These are phyloP conservation scores for Panaeolus cyanescens DNA, from an alignment of 768 basidiomycete genomes.

Conservation along the genomic window DNA sequence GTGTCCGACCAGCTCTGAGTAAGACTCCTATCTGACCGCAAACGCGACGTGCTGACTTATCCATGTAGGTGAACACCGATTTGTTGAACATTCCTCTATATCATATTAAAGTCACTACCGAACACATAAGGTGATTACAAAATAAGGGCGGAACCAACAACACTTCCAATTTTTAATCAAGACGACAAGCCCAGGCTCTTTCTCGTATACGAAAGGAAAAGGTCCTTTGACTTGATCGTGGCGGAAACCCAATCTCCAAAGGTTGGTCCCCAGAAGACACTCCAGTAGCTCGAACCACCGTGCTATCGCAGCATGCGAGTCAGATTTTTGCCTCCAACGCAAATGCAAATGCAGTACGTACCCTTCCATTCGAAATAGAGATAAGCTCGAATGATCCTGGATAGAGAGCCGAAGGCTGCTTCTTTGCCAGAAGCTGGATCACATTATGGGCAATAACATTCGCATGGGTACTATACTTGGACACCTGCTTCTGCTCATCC, in stretches of 20 bases:
- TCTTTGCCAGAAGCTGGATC: conserved; percentile 40
- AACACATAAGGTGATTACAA: neutral
- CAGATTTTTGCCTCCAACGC: neutral
- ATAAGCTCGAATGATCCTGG: conserved; percentile 54
- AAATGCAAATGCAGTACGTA: conserved; percentile 23
- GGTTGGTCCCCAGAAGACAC: conserved; percentile 46
- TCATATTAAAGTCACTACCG: neutral
- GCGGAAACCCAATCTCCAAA: conserved; percentile 47
- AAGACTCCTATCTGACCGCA: neutral
- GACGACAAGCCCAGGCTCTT: conserved; percentile 20
- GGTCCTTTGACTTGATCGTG: conserved; percentile 40
- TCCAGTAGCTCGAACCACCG: conserved; percentile 43
- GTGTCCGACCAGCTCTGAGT: neutral
- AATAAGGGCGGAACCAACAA: neutral
- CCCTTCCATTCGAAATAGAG: conserved; percentile 58
- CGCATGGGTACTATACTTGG: conserved; percentile 48
- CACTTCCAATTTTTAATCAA: neutral
- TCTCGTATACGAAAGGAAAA: conserved; percentile 23
- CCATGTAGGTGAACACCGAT: too few relatives aligned
- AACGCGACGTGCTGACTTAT: neutral
- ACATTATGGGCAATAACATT: conserved; percentile 51
- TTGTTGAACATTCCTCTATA: too few relatives aligned
- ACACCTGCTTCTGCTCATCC: conserved; percentile 59
- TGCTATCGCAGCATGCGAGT: conserved; percentile 25
- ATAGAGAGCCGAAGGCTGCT: conserved; percentile 37